Conservation (phyloP, 2,329 filamentous ascomycete genomes). For the Leptographium radiaticola region DNA sequence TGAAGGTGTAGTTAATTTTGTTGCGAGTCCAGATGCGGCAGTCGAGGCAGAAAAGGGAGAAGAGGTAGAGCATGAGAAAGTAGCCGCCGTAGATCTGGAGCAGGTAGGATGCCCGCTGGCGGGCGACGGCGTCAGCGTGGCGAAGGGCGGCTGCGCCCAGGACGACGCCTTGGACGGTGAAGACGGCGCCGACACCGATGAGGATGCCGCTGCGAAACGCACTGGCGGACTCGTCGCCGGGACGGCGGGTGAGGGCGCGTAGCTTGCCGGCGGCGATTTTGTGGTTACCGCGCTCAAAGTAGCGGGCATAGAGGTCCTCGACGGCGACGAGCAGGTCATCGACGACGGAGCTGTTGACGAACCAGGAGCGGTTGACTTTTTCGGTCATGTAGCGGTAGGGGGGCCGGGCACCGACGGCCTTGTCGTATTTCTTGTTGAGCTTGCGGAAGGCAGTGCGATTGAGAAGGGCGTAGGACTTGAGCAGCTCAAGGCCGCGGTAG, state of each 20-base stretch:
- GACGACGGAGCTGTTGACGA: conserved; percentile 76
- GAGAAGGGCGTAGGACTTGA: conserved; percentile 81
- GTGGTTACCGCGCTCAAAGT: conserved; percentile 87
- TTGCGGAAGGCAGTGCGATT: conserved; percentile 93
- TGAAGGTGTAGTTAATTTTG: conserved; percentile 92
- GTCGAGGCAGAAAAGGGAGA: conserved; percentile 73
- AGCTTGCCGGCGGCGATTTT: conserved; percentile 86
- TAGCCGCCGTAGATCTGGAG: conserved; percentile 90
- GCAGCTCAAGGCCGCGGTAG: conserved; percentile 78
- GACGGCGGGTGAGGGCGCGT: conserved; percentile 53
- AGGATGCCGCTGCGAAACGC: conserved; percentile 52
- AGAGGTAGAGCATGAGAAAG: conserved; percentile 69
- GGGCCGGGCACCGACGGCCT: conserved; percentile 66
- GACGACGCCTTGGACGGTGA: conserved; percentile 52
- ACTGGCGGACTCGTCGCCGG: conserved; percentile 39
- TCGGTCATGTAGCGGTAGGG: conserved; percentile 76
- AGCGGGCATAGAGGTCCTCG: conserved; percentile 86
- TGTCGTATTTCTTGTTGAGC: conserved; percentile 98
- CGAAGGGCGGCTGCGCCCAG: conserved; percentile 43
- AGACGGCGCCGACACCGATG: conserved; percentile 54
- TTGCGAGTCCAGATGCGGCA: conserved; percentile 70
- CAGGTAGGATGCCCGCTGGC: conserved; percentile 50
- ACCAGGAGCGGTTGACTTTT: conserved; percentile 81
- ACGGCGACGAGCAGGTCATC: conserved; percentile 69
- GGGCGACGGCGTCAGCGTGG: conserved; percentile 32